Conservation (phyloP, 225 moss, liverwort and hornwort genomes). For the Physcomitrium patens region DNA sequence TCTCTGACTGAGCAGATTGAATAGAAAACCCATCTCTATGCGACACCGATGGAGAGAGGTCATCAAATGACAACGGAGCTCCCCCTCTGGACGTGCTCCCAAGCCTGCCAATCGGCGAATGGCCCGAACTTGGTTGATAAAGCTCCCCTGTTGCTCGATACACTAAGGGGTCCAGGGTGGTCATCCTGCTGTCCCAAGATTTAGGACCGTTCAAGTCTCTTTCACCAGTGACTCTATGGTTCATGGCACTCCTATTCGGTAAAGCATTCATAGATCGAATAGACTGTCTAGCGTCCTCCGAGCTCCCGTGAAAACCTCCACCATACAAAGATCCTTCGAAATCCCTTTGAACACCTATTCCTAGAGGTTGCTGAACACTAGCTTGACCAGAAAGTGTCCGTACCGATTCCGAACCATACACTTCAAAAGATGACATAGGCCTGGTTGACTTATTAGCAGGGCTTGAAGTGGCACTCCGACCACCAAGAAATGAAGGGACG, state of each 20-base stretch:
- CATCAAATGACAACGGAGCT: slow-evolving; percentile 82
- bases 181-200: slow-evolving; percentile 42
- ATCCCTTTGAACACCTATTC: slow-evolving; percentile 49
- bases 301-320: slow-evolving; percentile 35
- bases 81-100: slow-evolving; percentile 54
- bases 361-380: slow-evolving; percentile 42
- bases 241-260: slow-evolving; percentile 26
- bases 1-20: slow-evolving; percentile 59
- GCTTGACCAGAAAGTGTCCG: slow-evolving; percentile 48
- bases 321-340: slow-evolving; percentile 40
- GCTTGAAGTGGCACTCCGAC: slow-evolving; percentile 46
- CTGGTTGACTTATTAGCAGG: slow-evolving; percentile 50
- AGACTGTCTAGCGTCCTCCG: slow-evolving; percentile 42
- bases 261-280: slow-evolving; percentile 43
- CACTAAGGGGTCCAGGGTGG: slow-evolving; percentile 58
- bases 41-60: slow-evolving; percentile 71
- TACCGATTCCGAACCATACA: slow-evolving; percentile 42
- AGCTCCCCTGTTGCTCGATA: slow-evolving; percentile 88
- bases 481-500: slow-evolving; percentile 54
- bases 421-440: slow-evolving; percentile 47
- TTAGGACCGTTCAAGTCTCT: slow-evolving; percentile 43
- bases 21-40: slow-evolving; percentile 82
- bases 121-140: slow-evolving; percentile 58
- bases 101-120: slow-evolving; percentile 76
- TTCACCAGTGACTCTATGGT: slow-evolving; percentile 31